Evolutionary conservation across 176 grass and related monocot genomes (phyloP).

Genomic region (maize (Zea mays)): Zm-B73-REFERENCE-NAM-5.0 NC_050099.1:244320001-244320500

Average conservation of each 20-base stretch:
- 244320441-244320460: neutral
- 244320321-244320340: neutral
- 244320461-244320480: neutral
- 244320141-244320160: constrained; percentile 92
- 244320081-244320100: neutral
- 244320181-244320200: constrained; percentile 76
- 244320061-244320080: neutral
- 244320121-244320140: constrained; percentile 98
- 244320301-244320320: constrained; percentile 73
- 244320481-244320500: constrained; percentile 7
- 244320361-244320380: neutral
- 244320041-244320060: neutral
- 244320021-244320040: neutral
- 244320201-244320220: constrained; percentile 67
- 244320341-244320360: neutral
- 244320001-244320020: neutral
- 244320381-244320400: neutral
- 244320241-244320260: constrained; percentile 77
- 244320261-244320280: constrained; percentile 44
- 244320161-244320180: constrained; percentile 81
- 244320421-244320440: neutral
- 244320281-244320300: constrained; percentile 55
- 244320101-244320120: constrained; percentile 51
- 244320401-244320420: neutral
- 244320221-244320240: constrained; percentile 90